These are phyloP conservation scores for Tolypocladium pustulatum DNA, from an alignment of 2,329 filamentous ascomycete species.

Conservation along the genomic window DNA sequence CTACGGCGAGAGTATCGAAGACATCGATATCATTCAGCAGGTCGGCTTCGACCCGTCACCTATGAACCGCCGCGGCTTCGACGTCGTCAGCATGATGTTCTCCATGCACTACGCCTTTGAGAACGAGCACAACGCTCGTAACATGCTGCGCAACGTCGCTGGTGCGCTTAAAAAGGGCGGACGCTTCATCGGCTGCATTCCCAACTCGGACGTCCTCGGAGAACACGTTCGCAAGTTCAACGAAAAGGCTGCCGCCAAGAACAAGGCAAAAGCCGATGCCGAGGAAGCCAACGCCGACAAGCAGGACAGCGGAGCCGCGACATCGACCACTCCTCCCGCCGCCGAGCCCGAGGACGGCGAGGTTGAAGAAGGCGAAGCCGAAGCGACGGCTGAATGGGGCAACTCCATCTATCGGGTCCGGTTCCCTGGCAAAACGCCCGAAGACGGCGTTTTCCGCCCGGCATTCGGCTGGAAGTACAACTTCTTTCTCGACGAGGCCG, in stretches of 20 bases:
- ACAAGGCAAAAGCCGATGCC: slow-evolving; percentile 14
- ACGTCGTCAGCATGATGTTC: slow-evolving; percentile 98
- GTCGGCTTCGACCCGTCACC: slow-evolving; percentile 78
- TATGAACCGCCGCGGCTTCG: slow-evolving; percentile 72
- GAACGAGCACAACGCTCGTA: slow-evolving; percentile 76
- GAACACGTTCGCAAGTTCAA: slow-evolving; percentile 70
- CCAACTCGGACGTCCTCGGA: slow-evolving; percentile 88
- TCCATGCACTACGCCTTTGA: slow-evolving; percentile 99
- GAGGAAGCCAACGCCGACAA: slow-evolving; percentile 7
- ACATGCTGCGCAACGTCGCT: slow-evolving; percentile 89
- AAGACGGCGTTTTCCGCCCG: slow-evolving; percentile 84
- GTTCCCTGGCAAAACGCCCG: slow-evolving; percentile 73
- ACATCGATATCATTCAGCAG: slow-evolving; percentile 70
- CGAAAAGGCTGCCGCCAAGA: slow-evolving; percentile 30
- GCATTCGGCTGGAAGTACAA: slow-evolving; percentile 98
- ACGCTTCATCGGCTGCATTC: slow-evolving; percentile 87
- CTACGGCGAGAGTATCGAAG: slow-evolving; percentile 73
- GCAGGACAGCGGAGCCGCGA: slow-evolving; percentile 3
- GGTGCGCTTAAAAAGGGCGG: slow-evolving; percentile 87
- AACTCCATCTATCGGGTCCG: slow-evolving; percentile 87
- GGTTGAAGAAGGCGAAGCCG: slow-evolving; percentile 50
- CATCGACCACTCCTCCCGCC: slow-evolving; percentile 12
- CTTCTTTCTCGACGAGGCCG: slow-evolving; percentile 91
- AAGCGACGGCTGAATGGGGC: slow-evolving; percentile 70
- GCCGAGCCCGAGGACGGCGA: slow-evolving; percentile 30